These are phyloP conservation scores for Fusarium phyllophilum DNA, from an alignment of 2,329 filamentous ascomycete species.

Conservation along the genomic window DNA sequence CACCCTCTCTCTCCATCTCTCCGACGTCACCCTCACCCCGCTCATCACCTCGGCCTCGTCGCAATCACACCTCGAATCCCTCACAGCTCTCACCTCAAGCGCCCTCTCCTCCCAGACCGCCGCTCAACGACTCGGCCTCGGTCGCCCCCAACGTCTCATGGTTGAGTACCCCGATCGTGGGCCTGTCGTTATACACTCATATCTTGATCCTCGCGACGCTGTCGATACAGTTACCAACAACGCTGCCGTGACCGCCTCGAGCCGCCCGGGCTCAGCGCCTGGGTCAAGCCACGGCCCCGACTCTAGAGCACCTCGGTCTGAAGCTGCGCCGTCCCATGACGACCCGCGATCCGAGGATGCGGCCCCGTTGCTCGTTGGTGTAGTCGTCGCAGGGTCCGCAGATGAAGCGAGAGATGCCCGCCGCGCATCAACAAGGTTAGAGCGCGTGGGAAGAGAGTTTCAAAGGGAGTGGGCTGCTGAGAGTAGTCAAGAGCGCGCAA, in stretches of 20 bases:
- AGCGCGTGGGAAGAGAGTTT: conserved; percentile 64
- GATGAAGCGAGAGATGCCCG: conserved; percentile 62
- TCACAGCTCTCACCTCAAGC: conserved; percentile 62
- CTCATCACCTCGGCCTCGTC: conserved; percentile 64
- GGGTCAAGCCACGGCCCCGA: conserved; percentile 29
- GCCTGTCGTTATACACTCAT: conserved; percentile 58
- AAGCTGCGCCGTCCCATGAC: conserved; percentile 17
- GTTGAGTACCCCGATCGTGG: conserved; percentile 63
- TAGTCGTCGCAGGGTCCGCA: conserved; percentile 62
- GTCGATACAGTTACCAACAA: conserved; percentile 22
- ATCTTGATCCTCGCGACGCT: conserved; percentile 53
- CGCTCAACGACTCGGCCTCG: conserved; percentile 63
- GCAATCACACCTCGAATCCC: conserved; percentile 57
- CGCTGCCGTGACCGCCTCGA: conserved; percentile 15
- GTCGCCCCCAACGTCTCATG: conserved; percentile 65
- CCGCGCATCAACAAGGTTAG: conserved; percentile 62
- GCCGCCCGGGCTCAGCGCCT: conserved; percentile 26
- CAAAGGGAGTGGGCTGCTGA: conserved; percentile 62
- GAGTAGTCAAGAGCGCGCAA: conserved; percentile 37
- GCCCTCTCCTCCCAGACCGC: conserved; percentile 65
- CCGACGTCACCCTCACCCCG: conserved; percentile 66
- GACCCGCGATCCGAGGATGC: conserved; percentile 46
- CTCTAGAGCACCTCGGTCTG: conserved; percentile 26
- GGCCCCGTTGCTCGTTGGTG: conserved; percentile 63
- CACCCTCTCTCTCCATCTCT: conserved; percentile 64